Percentiles rank a stretch among this genome's conserved stretches.
Conservation (phyloP, 1,284 basidiomycete genomes). For the Papiliotrema fonsecae region DNA sequence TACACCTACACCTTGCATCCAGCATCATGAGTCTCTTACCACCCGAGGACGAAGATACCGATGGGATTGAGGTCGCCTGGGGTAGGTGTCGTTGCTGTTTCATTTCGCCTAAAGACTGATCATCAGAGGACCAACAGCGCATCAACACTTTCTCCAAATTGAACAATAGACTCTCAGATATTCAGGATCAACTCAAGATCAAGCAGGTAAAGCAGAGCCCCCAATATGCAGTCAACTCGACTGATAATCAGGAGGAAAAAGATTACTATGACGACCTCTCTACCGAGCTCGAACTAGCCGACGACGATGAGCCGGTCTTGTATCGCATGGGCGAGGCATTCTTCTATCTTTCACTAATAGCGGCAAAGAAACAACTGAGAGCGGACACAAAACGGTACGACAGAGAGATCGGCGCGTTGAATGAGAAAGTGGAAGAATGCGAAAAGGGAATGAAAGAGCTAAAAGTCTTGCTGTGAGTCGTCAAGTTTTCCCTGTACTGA, state of each 20-base stretch:
- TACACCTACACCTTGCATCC: too few species aligned
- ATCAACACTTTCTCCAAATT: slow-evolving; percentile 93
- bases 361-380: slow-evolving; percentile 70
- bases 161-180: slow-evolving; percentile 68
- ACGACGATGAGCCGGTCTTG: slow-evolving; percentile 73
- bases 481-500: neutral
- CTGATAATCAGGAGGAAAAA: slow-evolving; percentile 67
- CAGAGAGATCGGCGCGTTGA: slow-evolving; percentile 56
- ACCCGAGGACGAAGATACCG: slow-evolving; percentile 72
- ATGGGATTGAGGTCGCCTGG: slow-evolving; percentile 84
- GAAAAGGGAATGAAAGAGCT: slow-evolving; percentile 82
- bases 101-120: neutral
- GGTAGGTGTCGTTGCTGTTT: slow-evolving; percentile 52
- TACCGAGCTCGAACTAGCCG: slow-evolving; percentile 81
- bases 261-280: slow-evolving; percentile 85
- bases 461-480: slow-evolving; percentile 63
- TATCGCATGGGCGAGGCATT: slow-evolving; percentile 91
- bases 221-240: neutral
- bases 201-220: slow-evolving; percentile 59
- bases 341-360: slow-evolving; percentile 66
- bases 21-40: too few species aligned
- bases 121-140: slow-evolving; percentile 82
- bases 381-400: slow-evolving; percentile 63
- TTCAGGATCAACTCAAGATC: slow-evolving; percentile 66
- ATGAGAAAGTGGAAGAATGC: slow-evolving; percentile 62